Evolutionary conservation across 208 protist species (phyloP), one percentile per base, ranked within the genome.

Genomic region (Crithidia mellificae): DNA sequence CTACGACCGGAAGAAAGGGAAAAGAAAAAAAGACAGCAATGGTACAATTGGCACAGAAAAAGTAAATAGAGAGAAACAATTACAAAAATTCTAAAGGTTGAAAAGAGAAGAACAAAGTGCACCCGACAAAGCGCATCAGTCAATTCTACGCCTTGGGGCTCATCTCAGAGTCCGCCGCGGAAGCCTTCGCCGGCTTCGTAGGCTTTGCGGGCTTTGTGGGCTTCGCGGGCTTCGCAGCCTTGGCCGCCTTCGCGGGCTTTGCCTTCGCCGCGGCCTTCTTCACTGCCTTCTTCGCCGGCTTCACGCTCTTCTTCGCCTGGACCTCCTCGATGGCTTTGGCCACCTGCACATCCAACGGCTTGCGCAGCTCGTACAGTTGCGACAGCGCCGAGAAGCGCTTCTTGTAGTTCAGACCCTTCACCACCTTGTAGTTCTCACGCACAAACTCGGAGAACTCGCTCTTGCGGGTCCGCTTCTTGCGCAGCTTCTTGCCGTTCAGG

Each of bases 331-430:
- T 39, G 34, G 86, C 83, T 43, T 84, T 85, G 36, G 81, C 74
- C 34, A 91, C 70, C 54, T 75, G 70, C 55, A 64, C 52, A 39
- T 91, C 75, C 20, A 92, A 44, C 11, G 85, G 85, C 78, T 88
- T 84, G 50, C 81, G 77, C n/a, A 94, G 77, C 32, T 86, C 80
- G 69, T 91, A 94, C 34, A 94, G 65, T 71, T 92, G 80, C 12
- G 84, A 90, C 27, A 94, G 87, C 15, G 89, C 89, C 1, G 68
- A 25, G 34, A 94, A 91, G 19, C 89, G 89, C 62, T 81, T 84
- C 27, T 62, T 57, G 69, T 87, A 82, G 72, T 87, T 88, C 2
- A 94, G 76, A 9, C 62, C 76, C 66, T 78, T 74, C 62, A 94
- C 89, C 44, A 83, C 77, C 47, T 77, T 57, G 72, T 91, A 93